Evolutionary conservation across 78 protist genomes (phyloP), one percentile per base, ranked within the genome.

Genomic region (Diacronema lutheri): DNA sequence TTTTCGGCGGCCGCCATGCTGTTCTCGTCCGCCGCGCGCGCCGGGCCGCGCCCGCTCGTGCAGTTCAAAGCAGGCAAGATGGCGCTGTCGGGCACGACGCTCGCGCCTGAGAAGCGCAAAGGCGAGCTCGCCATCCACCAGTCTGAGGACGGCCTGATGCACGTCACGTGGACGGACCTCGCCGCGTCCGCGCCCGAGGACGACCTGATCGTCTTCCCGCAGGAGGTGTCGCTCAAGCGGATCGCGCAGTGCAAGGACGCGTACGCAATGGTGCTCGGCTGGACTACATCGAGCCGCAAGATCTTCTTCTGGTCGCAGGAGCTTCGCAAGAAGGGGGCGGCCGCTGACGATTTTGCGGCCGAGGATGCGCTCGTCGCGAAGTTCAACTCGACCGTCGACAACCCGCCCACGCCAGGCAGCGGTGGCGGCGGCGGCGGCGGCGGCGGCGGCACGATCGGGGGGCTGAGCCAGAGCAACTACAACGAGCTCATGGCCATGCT

Each of bases 121-220:
- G 23, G 61, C 61, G 13, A 16, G 29, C n/a, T 61, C 33, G 26
- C 4, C 29, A 1, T 61, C 21, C 66, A 2, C 10, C 16, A 55
- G 81, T 12, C 44, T 7, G 41, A 44, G 29, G 81, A 74, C 38
- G 33, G 31, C 29, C 62, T 74, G 46, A 4, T 55, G 81, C 81
- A 74, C 81, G 21, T 74, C 19, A 9, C 6, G 26, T 74, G 81
- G 81, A 26, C 33, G 65, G 81, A 74, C 50, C 65, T 62, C 12
- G 16, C 29, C 16, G 0, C 81, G 29, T 1, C 4, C 65, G 25
- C 60, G 33, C 3, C n/a, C n/a, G 81, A 31, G 44, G 81, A 74
- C 20, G 79, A 61, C 66, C 33, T 61, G 66, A 61, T 61, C 66
- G 33, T 61, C 66, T 61, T 61, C 66, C 35, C 29, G 10, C 26